Evolutionary conservation across 225 moss, liverwort and hornwort genomes (phyloP), one percentile per base, ranked within the genome.

Genomic region (Bryum argenteum): DNA sequence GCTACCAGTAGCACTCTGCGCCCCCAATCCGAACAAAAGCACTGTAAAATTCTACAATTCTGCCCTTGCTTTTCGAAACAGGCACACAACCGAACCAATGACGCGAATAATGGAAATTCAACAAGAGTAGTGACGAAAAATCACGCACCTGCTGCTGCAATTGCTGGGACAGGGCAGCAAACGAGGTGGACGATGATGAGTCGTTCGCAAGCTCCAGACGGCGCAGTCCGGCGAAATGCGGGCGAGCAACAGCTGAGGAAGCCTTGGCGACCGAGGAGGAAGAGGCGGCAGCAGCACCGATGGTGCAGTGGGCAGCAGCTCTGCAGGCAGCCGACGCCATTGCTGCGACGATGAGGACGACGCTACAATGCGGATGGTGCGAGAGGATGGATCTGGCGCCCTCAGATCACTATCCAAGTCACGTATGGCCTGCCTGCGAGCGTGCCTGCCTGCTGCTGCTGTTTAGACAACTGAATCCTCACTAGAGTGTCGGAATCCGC

Each of bases 261-360:
- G 60, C 15, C 38, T 42, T 43, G 17, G 42, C 26, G 10, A 43
- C 20, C 38, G 74, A 66, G 11, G n/a, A 14, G 21, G 66, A 52
- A 10, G 66, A n/a, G 1, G 66, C 17, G 5, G 51, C 23, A 24
- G 58, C 44, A 1, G 73, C 56, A 17, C 41, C 45, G 10, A 33
- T 38, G 20, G 56, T 41, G 58, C 40, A 41, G 51, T 61, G 69
- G 22, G 56, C 52, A 66, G 53, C 24, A 66, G 53, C 24, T 59
- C 70, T 51, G 75, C 65, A 70, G 64, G 75, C 70, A 70, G 70
- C 63, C 70, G 64, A 33, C 17, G 75, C 70, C 74, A 75, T 79
- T 41, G 59, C 58, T 79, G 42, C 47, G 0, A 54, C 51, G n/a
- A 41, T 18, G 53, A 45, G 12, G 0, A 9, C 8, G 5, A 11